These are phyloP conservation scores for Marvania coccoides DNA, from an alignment of 139 green algal genomes.

Conservation along the genomic window DNA sequence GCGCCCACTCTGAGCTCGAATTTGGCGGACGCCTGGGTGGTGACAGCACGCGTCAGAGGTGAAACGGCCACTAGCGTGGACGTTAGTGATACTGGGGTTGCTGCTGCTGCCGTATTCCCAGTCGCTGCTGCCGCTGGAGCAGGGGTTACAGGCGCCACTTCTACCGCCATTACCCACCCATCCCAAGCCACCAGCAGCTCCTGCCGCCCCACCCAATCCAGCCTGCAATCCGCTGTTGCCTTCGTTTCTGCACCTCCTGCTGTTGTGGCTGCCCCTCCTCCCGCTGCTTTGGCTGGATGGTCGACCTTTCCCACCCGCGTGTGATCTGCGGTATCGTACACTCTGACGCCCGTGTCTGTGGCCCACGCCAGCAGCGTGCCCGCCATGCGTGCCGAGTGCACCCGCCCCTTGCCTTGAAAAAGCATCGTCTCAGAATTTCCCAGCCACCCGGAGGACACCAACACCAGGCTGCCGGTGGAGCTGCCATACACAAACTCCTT, in stretches of 20 bases:
- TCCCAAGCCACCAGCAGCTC: constrained; percentile 68
- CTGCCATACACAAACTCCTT: constrained; percentile 73
- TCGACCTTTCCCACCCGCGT: constrained; percentile 37
- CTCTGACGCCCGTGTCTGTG: constrained; percentile 60
- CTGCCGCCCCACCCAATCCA: constrained; percentile 57
- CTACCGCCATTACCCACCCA: constrained; percentile 43
- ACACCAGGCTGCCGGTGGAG: constrained; percentile 49
- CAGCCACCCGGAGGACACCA: constrained; percentile 83
- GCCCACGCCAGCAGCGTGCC: constrained; percentile 80
- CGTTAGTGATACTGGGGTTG: no score
- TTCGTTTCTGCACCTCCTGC: not conserved
- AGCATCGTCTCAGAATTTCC: constrained; percentile 66
- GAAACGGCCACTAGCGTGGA: no score
- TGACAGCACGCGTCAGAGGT: no score
- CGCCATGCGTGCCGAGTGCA: constrained; percentile 61
- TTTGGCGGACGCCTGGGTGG: no score
- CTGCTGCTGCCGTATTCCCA: no score
- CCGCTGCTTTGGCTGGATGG: not conserved
- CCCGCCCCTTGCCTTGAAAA: constrained; percentile 55
- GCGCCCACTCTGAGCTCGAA: no score
- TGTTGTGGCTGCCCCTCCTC: not conserved
- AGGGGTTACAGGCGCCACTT: constrained; percentile 12
- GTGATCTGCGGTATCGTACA: constrained; percentile 69
- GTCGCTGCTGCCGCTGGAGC: not conserved
- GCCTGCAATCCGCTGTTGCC: constrained; percentile 10